A percentile compares a stretch with the other conserved stretches of the same genome.
Conservation (phyloP, 495 filamentous ascomycete genomes). For the Penicillium silybi region DNA sequence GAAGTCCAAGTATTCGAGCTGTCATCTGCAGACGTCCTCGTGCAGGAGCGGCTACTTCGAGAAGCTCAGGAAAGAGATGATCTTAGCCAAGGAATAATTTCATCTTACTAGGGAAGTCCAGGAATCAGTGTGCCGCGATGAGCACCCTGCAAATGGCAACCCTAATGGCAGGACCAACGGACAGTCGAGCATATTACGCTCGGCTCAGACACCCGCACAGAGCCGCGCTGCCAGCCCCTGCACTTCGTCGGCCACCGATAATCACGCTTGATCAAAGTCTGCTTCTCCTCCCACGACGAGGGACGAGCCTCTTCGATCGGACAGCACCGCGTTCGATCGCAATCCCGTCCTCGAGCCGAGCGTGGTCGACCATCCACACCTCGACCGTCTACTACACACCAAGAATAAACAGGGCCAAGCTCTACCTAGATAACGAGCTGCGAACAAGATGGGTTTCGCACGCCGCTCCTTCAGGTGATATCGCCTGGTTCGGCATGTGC, state of each 20-base stretch:
- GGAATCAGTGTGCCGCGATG: too few species aligned
- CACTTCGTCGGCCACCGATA: not conserved
- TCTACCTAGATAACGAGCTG: not conserved
- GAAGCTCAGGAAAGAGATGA: not conserved
- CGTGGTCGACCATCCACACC: too few species aligned
- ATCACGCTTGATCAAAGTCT: not conserved
- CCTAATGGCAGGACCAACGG: not conserved
- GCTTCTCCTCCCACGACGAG: not conserved
- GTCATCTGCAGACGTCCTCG: not conserved
- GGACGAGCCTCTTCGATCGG: not conserved
- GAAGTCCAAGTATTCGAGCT: not conserved
- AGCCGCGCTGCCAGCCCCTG: not conserved
- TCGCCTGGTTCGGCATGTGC: constrained; percentile 6
- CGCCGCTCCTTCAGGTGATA: not conserved
- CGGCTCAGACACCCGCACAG: not conserved
- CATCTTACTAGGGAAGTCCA: too few species aligned
- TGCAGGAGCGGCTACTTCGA: not conserved
- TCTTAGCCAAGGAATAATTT: too few species aligned
- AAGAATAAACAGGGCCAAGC: not conserved
- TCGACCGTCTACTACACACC: too few species aligned
- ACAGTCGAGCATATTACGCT: not conserved
- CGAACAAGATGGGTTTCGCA: not conserved
- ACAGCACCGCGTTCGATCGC: too few species aligned
- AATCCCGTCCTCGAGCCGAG: too few species aligned
- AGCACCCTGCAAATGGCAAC: too few species aligned